A percentile compares a stretch with the other conserved stretches of the same genome.
Conservation (phyloP, 2,329 filamentous ascomycete species). For the Fusarium liriodendri region DNA sequence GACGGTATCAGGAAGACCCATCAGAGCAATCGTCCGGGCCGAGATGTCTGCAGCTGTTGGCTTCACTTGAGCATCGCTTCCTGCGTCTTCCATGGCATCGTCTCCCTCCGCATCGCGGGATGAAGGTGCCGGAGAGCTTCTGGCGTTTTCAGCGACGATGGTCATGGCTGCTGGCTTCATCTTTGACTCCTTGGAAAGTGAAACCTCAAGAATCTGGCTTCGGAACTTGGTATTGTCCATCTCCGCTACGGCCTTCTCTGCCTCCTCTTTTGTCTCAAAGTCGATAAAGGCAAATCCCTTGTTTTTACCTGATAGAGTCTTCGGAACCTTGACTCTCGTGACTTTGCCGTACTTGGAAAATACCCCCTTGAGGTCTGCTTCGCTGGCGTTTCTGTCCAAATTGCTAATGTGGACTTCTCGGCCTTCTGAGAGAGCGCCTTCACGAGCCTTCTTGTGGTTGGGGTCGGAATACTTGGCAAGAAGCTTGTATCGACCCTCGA, state of each 20-base stretch:
- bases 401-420: conserved; percentile 86
- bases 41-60: conserved; percentile 62
- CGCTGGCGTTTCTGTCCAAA: conserved; percentile 69
- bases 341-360: conserved; percentile 84
- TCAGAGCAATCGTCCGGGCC: conserved; percentile 80
- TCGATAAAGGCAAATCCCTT: conserved; percentile 86
- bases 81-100: conserved; percentile 50
- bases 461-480: conserved; percentile 89
- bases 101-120: conserved; percentile 53
- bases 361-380: conserved; percentile 75
- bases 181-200: conserved; percentile 66
- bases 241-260: conserved; percentile 71
- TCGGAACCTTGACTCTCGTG: conserved; percentile 77
- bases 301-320: conserved; percentile 73
- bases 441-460: conserved; percentile 78
- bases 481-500: conserved; percentile 77
- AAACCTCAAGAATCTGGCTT: conserved; percentile 74
- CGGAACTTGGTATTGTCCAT: conserved; percentile 79
- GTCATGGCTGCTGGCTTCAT: conserved; percentile 66
- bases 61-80: conserved; percentile 28
- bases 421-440: conserved; percentile 85
- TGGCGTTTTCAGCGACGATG: conserved; percentile 45
- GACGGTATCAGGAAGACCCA: conserved; percentile 91
- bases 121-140: conserved; percentile 51
- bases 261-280: conserved; percentile 77